Evolutionary conservation across 2,329 filamentous ascomycete genomes (phyloP).

Genomic region (Pyrenophora graminea): DNA sequence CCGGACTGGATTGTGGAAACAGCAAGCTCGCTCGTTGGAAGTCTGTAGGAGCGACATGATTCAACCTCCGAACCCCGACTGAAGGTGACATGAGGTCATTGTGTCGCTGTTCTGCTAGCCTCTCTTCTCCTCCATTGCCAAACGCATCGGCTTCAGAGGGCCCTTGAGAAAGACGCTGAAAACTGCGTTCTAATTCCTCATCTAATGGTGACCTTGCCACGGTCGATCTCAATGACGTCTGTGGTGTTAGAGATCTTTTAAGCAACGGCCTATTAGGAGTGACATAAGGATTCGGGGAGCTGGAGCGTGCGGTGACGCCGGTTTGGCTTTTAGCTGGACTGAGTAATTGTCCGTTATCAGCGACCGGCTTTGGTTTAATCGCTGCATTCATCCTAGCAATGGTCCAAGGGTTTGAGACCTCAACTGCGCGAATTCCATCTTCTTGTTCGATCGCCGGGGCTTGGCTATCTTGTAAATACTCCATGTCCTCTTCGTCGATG

Average conservation of each 20-base stretch:
- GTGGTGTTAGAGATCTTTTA: conserved; percentile 23
- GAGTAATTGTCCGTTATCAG: conserved; percentile 25
- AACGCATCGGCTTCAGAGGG: not conserved
- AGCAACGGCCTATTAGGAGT: conserved; percentile 2
- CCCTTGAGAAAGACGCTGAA: conserved; percentile 2
- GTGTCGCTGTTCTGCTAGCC: no score
- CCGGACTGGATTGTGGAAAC: not conserved
- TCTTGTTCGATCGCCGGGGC: conserved; percentile 27
- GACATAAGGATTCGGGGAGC: conserved; percentile 11
- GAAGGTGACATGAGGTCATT: not conserved
- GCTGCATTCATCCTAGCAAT: conserved; percentile 53
- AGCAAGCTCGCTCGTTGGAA: not conserved
- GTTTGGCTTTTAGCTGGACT: conserved; percentile 31
- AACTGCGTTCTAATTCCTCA: conserved; percentile 14
- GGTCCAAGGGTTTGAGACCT: conserved; percentile 55
- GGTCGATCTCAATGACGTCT: conserved; percentile 15
- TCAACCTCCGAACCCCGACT: not conserved
- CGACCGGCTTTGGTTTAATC: conserved; percentile 20
- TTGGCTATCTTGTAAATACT: conserved; percentile 22
- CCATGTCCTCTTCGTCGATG: conserved; percentile 44
- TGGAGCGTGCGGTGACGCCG: not conserved
- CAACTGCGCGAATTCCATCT: conserved; percentile 37
- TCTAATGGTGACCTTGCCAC: not conserved
- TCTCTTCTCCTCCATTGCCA: not conserved
- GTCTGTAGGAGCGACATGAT: not conserved